Conservation (phyloP, 352 stramenopile species). For the Phytopythium litorale region DNA sequence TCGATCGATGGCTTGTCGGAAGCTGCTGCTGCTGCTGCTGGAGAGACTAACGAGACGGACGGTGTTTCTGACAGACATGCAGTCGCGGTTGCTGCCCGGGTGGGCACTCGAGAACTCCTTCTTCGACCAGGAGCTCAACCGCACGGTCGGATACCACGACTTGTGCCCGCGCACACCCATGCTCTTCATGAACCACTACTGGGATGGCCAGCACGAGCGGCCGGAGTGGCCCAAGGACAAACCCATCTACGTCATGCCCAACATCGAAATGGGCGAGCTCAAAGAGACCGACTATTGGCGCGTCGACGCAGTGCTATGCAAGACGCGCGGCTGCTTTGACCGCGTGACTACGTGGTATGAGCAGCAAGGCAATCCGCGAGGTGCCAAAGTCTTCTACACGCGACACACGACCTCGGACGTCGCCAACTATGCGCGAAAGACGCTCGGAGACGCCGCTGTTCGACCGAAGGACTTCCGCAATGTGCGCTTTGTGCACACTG, state of each 20-base stretch:
- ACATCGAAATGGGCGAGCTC: constrained; percentile 59
- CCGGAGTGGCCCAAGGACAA: constrained; percentile 28
- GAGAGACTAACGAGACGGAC: too few species aligned
- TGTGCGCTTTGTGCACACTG: constrained; percentile 47
- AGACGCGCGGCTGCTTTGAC: constrained; percentile 41
- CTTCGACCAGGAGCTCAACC: constrained; percentile 16
- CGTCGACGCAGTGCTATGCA: constrained; percentile 55
- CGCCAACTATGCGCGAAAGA: constrained; percentile 16
- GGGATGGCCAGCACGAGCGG: constrained; percentile 16
- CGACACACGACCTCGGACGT: constrained; percentile 43
- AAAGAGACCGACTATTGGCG: constrained; percentile 37
- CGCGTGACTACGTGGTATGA: constrained; percentile 38
- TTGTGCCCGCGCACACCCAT: constrained; percentile 43
- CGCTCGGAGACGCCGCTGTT: constrained; percentile 14
- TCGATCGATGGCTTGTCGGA: neutral
- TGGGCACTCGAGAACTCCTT: constrained; percentile 26
- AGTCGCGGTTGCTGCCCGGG: constrained; percentile 27
- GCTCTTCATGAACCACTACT: constrained; percentile 65
- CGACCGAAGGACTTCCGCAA: constrained; percentile 32
- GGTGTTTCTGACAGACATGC: neutral
- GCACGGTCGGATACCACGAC: constrained; percentile 45
- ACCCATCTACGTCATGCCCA: constrained; percentile 42
- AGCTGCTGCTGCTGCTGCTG: too few species aligned
- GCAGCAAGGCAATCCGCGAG: constrained; percentile 36
- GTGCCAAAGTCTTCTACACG: constrained; percentile 39